These are phyloP conservation scores for Xylaria sp. DNA, from an alignment of 495 filamentous ascomycete species.

Conservation along the genomic window DNA sequence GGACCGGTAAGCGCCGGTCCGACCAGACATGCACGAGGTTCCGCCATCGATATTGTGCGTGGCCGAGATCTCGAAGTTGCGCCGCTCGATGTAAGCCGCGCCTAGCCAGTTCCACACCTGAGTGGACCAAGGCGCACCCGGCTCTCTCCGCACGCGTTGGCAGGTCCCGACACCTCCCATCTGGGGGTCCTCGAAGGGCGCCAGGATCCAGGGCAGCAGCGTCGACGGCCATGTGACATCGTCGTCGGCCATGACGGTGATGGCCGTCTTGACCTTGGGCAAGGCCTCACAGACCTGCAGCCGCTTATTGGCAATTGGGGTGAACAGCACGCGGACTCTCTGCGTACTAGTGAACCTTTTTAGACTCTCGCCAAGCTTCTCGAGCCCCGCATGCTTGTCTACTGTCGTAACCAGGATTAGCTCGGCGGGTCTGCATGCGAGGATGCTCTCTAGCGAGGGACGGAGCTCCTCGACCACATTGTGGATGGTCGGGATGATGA, in stretches of 20 bases:
- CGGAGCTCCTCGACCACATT: conserved; percentile 61
- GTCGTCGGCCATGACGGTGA: conserved; percentile 61
- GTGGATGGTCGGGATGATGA: conserved; percentile 62
- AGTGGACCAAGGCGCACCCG: conserved; percentile 37
- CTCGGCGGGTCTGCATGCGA: conserved; percentile 59
- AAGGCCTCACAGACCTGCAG: conserved; percentile 55
- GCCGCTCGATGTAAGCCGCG: conserved; percentile 59
- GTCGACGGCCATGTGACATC: conserved; percentile 61
- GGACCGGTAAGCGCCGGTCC: conserved; percentile 57
- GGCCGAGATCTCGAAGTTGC: conserved; percentile 64
- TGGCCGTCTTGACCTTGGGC: conserved; percentile 48
- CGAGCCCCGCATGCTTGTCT: conserved; percentile 56
- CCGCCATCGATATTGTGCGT: conserved; percentile 63
- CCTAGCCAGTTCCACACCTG: conserved; percentile 61
- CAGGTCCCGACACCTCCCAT: conserved; percentile 63
- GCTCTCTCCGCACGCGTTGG: conserved; percentile 52
- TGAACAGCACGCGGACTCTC: conserved; percentile 52
- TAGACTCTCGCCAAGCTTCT: conserved; percentile 52
- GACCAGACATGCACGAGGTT: conserved; percentile 62
- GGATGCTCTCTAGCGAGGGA: conserved; percentile 59
- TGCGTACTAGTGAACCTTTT: conserved; percentile 30
- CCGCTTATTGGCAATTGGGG: conserved; percentile 54
- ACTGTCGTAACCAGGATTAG: conserved; percentile 63
- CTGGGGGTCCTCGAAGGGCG: conserved; percentile 57
- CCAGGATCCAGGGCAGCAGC: conserved; percentile 54